phyloP scores from a whole-genome alignment of 176 grass and related monocot genomes.

The Saccharum officinarum region DNA sequence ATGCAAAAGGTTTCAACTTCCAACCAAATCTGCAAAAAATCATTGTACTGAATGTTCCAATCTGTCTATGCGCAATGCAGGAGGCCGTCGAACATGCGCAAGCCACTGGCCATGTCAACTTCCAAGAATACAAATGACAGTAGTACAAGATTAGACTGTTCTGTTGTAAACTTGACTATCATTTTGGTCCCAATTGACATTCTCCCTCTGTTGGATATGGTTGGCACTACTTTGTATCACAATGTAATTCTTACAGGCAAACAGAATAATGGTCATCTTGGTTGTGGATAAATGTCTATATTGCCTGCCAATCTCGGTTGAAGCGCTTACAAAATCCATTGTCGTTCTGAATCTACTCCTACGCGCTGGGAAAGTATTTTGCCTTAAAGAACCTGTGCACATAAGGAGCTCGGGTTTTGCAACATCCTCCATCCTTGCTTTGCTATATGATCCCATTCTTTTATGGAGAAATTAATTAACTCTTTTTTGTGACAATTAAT shows the following conservation, averaged over 20 bases:
- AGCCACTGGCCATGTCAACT: slow-evolving; percentile 88
- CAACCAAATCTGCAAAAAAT: neutral
- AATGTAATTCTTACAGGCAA: slow-evolving; percentile 25
- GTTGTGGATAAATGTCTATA: neutral
- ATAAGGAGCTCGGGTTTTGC: too few species aligned
- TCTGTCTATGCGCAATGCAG: slow-evolving; percentile 40
- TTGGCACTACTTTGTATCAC: neutral
- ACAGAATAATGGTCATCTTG: neutral
- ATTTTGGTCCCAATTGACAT: slow-evolving; percentile 5
- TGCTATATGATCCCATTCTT: too few species aligned
- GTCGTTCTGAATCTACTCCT: neutral
- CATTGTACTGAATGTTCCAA: neutral
- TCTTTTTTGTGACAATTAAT: too few species aligned
- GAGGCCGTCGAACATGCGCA: slow-evolving; percentile 91
- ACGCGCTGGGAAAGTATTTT: too few species aligned
- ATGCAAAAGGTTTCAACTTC: neutral
- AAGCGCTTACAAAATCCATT: neutral
- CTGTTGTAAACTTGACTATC: slow-evolving; percentile 7
- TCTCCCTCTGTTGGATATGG: neutral
- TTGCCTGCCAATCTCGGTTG: neutral
- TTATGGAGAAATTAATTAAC: too few species aligned
- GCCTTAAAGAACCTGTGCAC: too few species aligned
- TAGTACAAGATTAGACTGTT: slow-evolving; percentile 26
- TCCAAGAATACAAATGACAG: slow-evolving; percentile 88
- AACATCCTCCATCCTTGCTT: too few species aligned